Percentiles rank a stretch among this genome's conserved stretches.
Conservation (phyloP, 345 rosid species). For the Citrus sinensis region DVS_A1.0 CM039163.1:7772501-7773000, state of each 20-base stretch:
- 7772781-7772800: conserved; percentile 40
- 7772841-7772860: conserved; percentile 42
- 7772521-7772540: neutral
- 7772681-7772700: neutral
- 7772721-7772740: conserved; percentile 26
- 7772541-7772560: neutral
- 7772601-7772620: neutral
- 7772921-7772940: neutral
- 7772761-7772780: conserved; percentile 38
- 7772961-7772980: conserved; percentile 9
- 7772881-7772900: conserved; percentile 8
- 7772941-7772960: conserved; percentile 7
- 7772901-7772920: conserved; percentile 7
- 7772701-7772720: neutral
- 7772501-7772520: neutral
- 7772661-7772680: neutral
- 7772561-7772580: neutral
- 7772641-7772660: neutral
- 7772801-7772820: conserved; percentile 38
- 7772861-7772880: conserved; percentile 35
- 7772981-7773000: conserved; percentile 5
- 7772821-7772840: conserved; percentile 29
- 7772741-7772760: conserved; percentile 53
- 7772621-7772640: neutral
- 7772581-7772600: too few species aligned